A percentile compares a stretch with the other conserved stretches of the same genome.
Conservation (phyloP, 306 rosid species). For the Notholithocarpus densiflorus region DNA sequence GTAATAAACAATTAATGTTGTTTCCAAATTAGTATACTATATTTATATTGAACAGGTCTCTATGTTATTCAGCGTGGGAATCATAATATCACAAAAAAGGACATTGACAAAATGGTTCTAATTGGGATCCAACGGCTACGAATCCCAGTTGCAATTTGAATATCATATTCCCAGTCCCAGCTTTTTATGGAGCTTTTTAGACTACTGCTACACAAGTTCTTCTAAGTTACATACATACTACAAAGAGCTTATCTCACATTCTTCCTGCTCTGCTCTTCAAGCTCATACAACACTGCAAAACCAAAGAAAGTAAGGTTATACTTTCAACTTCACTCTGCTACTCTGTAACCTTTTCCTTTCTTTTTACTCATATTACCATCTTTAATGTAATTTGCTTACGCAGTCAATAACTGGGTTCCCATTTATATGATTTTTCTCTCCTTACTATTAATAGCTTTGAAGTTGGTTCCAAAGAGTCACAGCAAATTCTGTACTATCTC, state of each 20-base stretch:
- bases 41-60: not conserved
- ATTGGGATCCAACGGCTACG: slow-evolving; percentile 28
- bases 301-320: slow-evolving; percentile 23
- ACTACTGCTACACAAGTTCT: slow-evolving; percentile 7
- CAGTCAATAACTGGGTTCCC: too few relatives aligned
- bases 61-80: slow-evolving; percentile 7
- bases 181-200: slow-evolving; percentile 17
- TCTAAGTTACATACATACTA: not conserved
- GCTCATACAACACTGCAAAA: slow-evolving; percentile 18
- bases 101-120: slow-evolving; percentile 34
- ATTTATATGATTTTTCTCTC: too few relatives aligned
- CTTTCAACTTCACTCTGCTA: not conserved
- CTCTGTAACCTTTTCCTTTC: not conserved
- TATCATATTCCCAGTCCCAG: slow-evolving; percentile 14
- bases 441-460: not conserved
- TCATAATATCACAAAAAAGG: slow-evolving; percentile 32
- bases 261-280: slow-evolving; percentile 14
- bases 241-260: slow-evolving; percentile 6
- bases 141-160: slow-evolving; percentile 12
- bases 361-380: not conserved
- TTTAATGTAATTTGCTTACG: not conserved
- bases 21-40: not conserved
- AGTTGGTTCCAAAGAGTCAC: not conserved
- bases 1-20: not conserved
- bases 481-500: not conserved